Evolutionary conservation across 179 eudicot species (phyloP).

Genomic region (Silene vulgaris): DNA sequence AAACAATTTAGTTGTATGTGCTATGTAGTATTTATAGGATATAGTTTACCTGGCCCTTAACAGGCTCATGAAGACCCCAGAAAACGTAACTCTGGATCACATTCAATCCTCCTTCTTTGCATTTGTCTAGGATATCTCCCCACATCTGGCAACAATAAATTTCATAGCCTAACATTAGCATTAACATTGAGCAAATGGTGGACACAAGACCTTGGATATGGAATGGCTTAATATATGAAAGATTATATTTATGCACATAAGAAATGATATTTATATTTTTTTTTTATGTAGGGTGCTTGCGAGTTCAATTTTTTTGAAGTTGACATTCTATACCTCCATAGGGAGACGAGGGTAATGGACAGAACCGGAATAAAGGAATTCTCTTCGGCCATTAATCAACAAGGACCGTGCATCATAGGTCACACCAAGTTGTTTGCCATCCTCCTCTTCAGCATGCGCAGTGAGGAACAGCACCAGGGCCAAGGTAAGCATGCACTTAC

Average conservation of each 20-base stretch:
- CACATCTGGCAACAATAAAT: constrained; percentile 45
- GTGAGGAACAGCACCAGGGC: constrained; percentile 22
- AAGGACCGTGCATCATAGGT: constrained; percentile 61
- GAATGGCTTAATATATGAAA: neutral
- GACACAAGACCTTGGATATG: neutral
- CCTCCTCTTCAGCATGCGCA: constrained; percentile 17
- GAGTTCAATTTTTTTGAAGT: neutral
- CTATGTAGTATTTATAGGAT: neutral
- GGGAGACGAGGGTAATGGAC: constrained; percentile 78
- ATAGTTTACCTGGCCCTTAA: constrained; percentile 60
- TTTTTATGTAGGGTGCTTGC: neutral
- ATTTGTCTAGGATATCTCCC: constrained; percentile 53
- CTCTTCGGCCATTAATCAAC: constrained; percentile 53
- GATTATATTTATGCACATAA: too few relatives aligned
- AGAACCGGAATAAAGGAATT: constrained; percentile 64
- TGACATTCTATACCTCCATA: constrained; percentile 43
- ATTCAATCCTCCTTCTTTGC: constrained; percentile 79
- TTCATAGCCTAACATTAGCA: neutral
- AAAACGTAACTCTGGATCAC: constrained; percentile 73
- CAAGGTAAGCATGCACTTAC: constrained; percentile 14
- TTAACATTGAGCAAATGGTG: neutral
- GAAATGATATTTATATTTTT: too few relatives aligned
- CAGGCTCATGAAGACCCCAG: constrained; percentile 89
- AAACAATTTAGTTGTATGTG: neutral
- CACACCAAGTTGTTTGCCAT: constrained; percentile 23